phyloP scores from a whole-genome alignment of 805 yeast genomes.

The Metschnikowia rubicola region DNA sequence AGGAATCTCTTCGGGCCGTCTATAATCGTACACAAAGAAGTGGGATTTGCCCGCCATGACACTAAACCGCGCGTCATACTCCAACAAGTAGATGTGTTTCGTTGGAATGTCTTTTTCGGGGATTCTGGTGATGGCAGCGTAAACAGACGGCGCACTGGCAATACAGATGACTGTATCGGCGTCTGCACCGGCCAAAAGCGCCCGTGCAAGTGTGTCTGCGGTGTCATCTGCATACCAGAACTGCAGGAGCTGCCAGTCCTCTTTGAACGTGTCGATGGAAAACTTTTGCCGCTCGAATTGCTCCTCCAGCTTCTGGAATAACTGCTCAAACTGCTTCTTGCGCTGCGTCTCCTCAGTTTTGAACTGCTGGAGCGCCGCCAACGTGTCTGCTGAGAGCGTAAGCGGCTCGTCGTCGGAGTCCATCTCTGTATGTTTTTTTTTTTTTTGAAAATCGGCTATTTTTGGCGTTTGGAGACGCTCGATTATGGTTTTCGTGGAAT shows the following conservation, averaged over 20 bases:
- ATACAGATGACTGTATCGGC: slow-evolving; percentile 67
- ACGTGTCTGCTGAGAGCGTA: slow-evolving; percentile 45
- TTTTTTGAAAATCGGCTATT: not conserved
- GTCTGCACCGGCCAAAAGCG: slow-evolving; percentile 73
- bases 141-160: slow-evolving; percentile 89
- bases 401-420: slow-evolving; percentile 44
- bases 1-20: slow-evolving; percentile 61
- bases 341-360: slow-evolving; percentile 59
- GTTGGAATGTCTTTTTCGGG: slow-evolving; percentile 57
- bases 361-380: slow-evolving; percentile 63
- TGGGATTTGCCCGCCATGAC: slow-evolving; percentile 64
- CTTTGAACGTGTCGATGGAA: slow-evolving; percentile 74
- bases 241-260: slow-evolving; percentile 93
- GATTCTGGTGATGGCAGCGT: slow-evolving; percentile 68
- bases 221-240: slow-evolving; percentile 84
- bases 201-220: slow-evolving; percentile 64
- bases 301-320: slow-evolving; percentile 57
- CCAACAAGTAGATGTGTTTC: slow-evolving; percentile 67
- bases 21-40: slow-evolving; percentile 74
- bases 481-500: not conserved
- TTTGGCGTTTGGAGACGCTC: not conserved
- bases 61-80: slow-evolving; percentile 74
- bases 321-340: slow-evolving; percentile 50
- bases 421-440: slow-evolving; percentile 15
- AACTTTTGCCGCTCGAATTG: slow-evolving; percentile 40